Conservation (phyloP, 306 rosid species). For the Morella rubra region DNA sequence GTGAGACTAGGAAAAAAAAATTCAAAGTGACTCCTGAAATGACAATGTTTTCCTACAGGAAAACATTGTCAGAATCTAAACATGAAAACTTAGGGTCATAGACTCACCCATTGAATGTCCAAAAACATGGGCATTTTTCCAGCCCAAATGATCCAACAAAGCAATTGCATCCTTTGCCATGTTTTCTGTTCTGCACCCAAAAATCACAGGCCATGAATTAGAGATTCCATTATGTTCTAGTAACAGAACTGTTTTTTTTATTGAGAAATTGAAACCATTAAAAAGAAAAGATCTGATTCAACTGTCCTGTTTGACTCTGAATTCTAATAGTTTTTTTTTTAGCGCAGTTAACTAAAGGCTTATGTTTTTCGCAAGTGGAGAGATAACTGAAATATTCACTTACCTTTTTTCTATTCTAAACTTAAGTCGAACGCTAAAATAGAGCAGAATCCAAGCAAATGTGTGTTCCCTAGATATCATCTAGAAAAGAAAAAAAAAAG, state of each 20-base stretch:
- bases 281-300: background rate
- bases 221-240: background rate
- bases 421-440: background rate
- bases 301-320: background rate
- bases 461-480: background rate
- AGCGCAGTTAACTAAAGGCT: background rate
- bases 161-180: constrained; percentile 94
- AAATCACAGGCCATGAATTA: constrained; percentile 1
- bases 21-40: too few species aligned
- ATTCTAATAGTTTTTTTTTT: background rate
- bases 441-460: background rate
- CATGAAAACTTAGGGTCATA: background rate
- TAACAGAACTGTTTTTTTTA: background rate
- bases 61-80: background rate
- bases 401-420: too few species aligned
- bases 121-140: constrained; percentile 86
- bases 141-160: constrained; percentile 82
- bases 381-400: background rate
- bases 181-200: constrained; percentile 71
- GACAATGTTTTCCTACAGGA: background rate
- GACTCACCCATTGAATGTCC: constrained; percentile 98
- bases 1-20: too few species aligned
- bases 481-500: too few species aligned
- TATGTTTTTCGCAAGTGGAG: background rate
- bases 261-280: background rate